Evolutionary conservation across 164 flowering plant genomes (phyloP), one percentile per base, ranked within the genome.

Genomic region (Cinnamomum chago): DNA sequence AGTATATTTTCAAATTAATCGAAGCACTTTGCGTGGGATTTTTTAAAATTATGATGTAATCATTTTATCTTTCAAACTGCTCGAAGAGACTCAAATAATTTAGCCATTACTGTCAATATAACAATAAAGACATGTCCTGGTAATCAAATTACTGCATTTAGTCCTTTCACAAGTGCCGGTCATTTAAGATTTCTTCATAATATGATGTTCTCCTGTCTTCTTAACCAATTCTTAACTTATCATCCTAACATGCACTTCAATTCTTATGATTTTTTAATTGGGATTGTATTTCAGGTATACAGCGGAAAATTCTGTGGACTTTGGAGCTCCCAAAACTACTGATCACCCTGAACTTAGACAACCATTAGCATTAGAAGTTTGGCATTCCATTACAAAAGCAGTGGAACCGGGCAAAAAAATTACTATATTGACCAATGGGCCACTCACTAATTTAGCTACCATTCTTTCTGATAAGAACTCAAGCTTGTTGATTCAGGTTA

Each of bases 301-400:
- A 20, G 94, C 97, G 66, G 92, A 95, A 72, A 87, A 92, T 76
- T 90, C 97, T 13, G 83, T 86, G 13, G 81, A 85, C 75, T 83
- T 60, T 81, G 95, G 95, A 73, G 99, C 97, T 80, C 96, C 92
- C 30, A 81, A 93, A 55, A 84, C 91, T 77, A 93, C 99, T 22
- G 94, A 86, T 74, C 89, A 89, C 66, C 99, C 97, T 33, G 92
- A 90, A 80, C 95, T 92, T 51, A 84, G 99, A 76, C 99, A 95
- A 76, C 96, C 94, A 25, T 75, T 85, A 70, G 97, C 92, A 62
- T 67, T 82, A 9, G 97, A 95, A 79, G 79, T 93, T 76, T 95
- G 98, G 99, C 79, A 89, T 7, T 77, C 85, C 12, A 75, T 86
- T 30, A 12, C 80, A 52, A 70, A 80, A 50, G 77, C 85, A 25